Evolutionary conservation across 345 rosid species (phyloP).

Genomic region (Aurinia saxatilis): DNA sequence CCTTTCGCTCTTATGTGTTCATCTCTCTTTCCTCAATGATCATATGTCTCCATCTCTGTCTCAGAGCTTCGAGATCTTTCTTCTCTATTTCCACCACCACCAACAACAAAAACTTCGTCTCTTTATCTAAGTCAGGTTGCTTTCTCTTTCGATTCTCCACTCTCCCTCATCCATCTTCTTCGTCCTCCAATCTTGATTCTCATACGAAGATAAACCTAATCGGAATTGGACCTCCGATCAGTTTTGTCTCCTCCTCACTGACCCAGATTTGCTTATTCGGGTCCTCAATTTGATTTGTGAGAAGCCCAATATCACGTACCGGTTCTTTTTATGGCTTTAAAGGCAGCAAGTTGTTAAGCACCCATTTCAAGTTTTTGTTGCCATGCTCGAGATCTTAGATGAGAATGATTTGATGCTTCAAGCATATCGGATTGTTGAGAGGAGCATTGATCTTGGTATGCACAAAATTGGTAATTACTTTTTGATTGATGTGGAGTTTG

Average conservation of each 20-base stretch:
- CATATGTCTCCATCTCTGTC: slow-evolving; percentile 38
- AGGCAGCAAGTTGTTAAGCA: slow-evolving; percentile 36
- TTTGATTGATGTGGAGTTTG: slow-evolving; percentile 32
- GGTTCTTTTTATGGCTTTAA: slow-evolving; percentile 53
- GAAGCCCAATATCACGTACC: slow-evolving; percentile 47
- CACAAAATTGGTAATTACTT: slow-evolving; percentile 47
- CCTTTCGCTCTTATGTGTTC: slow-evolving; percentile 29
- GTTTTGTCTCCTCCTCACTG: slow-evolving; percentile 34
- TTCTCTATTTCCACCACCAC: not conserved
- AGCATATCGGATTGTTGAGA: slow-evolving; percentile 51
- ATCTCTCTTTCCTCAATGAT: too few relatives aligned
- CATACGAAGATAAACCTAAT: slow-evolving; percentile 31
- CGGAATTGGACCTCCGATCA: slow-evolving; percentile 38
- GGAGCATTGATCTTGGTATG: slow-evolving; percentile 35
- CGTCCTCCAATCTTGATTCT: slow-evolving; percentile 17
- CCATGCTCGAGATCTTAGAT: slow-evolving; percentile 50
- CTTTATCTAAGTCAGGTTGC: slow-evolving; percentile 30
- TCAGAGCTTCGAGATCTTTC: slow-evolving; percentile 57
- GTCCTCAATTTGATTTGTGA: slow-evolving; percentile 43
- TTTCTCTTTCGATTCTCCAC: slow-evolving; percentile 18
- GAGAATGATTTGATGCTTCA: slow-evolving; percentile 39
- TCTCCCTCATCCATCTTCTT: slow-evolving; percentile 18
- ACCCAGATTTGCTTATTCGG: slow-evolving; percentile 44
- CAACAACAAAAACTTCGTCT: not conserved
- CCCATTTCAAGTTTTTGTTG: slow-evolving; percentile 34